These are phyloP conservation scores for Golubevia pallescens DNA, from an alignment of 1,284 basidiomycete species.

Conservation along the genomic window DNA sequence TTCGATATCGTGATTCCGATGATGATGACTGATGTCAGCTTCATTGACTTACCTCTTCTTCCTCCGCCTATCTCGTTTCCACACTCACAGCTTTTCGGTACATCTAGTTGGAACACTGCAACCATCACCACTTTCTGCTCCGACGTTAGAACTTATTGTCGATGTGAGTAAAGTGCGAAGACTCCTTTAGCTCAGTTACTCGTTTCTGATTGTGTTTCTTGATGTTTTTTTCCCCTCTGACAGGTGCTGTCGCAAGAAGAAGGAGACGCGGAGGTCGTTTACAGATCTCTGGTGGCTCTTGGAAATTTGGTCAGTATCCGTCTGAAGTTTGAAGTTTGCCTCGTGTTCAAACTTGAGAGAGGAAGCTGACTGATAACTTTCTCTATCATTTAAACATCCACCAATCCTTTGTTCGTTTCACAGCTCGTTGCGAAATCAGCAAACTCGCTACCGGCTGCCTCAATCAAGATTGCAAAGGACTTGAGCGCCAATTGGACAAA, in stretches of 20 bases:
- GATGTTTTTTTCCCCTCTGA: conserved; percentile 1
- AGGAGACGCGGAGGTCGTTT: conserved; percentile 80
- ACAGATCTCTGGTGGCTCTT: conserved; percentile 82
- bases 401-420: not conserved
- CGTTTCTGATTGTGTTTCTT: not conserved
- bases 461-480: conserved; percentile 5
- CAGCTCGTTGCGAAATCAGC: conserved; percentile 8
- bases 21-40: not conserved
- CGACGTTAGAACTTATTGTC: conserved; percentile 32
- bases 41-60: conserved; percentile 7
- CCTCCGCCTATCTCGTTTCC: conserved; percentile 5
- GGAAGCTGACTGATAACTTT: too few species aligned
- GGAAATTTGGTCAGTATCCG: conserved; percentile 78
- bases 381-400: too few species aligned
- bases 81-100: not conserved
- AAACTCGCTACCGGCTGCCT: not conserved
- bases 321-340: not conserved
- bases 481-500: conserved; percentile 3
- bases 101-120: not conserved
- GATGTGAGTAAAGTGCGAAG: conserved; percentile 20
- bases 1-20: not conserved
- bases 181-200: not conserved
- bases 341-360: too few species aligned
- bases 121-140: conserved; percentile 11
- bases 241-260: conserved; percentile 75